Base-by-base conservation (phyloP, 2,329 filamentous ascomycete species). In the Fusarium sulawesiense region DNA sequence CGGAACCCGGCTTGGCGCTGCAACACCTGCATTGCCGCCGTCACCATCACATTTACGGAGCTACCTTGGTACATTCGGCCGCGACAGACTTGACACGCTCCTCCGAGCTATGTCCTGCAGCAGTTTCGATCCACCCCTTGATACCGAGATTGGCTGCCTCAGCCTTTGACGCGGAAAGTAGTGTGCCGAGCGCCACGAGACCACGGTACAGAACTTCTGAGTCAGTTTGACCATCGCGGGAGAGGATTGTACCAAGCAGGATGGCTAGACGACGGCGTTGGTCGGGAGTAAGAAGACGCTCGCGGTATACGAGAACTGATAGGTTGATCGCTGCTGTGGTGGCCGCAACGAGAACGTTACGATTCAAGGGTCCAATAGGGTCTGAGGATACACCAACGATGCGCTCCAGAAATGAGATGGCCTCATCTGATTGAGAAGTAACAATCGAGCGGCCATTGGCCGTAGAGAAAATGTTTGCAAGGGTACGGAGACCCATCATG, bases 321-420 rank as follows among this genome's bases (percentile, higher is more conserved):
- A 92, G 92, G 80, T 99, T 98, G 77, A 98, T 91, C 64, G 92
- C 90, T 0, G 93, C 85, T 0, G 96, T 97, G 2, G 93, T 90
- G 20, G 93, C 84, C 0, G 96, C 95, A 58, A 97, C 91, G 53
- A 92, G 88, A 13, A 98, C 83, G 73, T 97, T 97, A 55, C 92
- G 89, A 77, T 97, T 96, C 54, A 79, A 81, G 14, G 80, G 71
- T 68, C 85, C 86, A n/a, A 88, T 82, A 3, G 83, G 80, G 3
- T 83, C 82, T 41, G 81, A 83, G 3, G 79, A 77, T 40, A 85
- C 81, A 7, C 86, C 86, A 5, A 90, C 82, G 27, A 92, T 86
- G 0, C 87, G 86, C 54, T 90, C 86, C 11, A 97, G 81, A 29
- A 91, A 86, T 4, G 83, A 80, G 7, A 93, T 82, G 7, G 92